Base-by-base conservation (phyloP, 139 green algal species). In the Micromonas commoda region DNA sequence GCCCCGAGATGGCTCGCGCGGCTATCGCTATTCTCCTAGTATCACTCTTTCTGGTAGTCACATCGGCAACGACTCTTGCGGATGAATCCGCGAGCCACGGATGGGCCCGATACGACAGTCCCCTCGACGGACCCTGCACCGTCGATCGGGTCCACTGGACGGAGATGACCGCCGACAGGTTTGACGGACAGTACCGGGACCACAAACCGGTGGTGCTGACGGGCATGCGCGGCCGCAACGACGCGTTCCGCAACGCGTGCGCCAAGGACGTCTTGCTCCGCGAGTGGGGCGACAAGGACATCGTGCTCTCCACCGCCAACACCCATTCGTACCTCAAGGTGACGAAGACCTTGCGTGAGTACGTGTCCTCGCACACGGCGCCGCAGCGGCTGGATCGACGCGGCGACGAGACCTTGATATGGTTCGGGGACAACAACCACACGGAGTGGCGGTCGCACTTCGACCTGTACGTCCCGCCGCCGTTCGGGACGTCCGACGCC, bases 401-500 rank as follows among this genome's bases (percentile, higher is more conserved):
- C 2, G 71, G 39, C 6, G 29, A 67, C 2, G 53, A 67, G 71
- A 77, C 53, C 26, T 45, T 26, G 52, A 53, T 60, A 26, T 77
- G 71, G 71, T 77, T 77, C 52, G 71, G 71, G 26, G 71, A 77
- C 1, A n/a, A 77, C 71, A 52, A 64, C 28, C 33, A 77, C 28
- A 16, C n/a, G 28, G 5, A 13, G 60, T 35, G 60, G 60, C 16
- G 19, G 68, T 16, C 35, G 9, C 3, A 61, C 19, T 63, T 75
- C n/a, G 68, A 29, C 19, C 21, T 21, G 68, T 63, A 75, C 28
- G 64, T 26, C 26, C n/a, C 2, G 23, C 33, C 33, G 28, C 29
- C 64, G 24, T 63, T 39, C 37, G 53, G 67, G 23, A 51, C 71
- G 5, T 6, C 23, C 2, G 53, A 1, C 4, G 53, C 53, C n/a